Conservation (phyloP, 192 early-diverging fungal genomes). For the Linnemannia hyalina region DNA sequence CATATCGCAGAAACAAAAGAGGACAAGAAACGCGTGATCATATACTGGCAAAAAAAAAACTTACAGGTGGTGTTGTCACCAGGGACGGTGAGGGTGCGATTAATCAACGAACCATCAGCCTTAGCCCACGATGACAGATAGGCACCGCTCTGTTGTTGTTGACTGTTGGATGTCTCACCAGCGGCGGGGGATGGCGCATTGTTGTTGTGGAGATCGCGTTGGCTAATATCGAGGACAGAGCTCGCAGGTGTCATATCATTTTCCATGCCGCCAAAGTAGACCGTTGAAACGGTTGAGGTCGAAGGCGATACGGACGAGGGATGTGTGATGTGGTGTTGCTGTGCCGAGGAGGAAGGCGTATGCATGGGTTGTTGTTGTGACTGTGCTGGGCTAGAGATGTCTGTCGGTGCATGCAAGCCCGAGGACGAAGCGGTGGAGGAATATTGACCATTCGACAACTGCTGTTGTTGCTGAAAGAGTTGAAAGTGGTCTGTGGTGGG, state of each 20-base stretch:
- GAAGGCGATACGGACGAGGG: neutral
- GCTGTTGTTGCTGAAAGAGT: slow-evolving; percentile 14
- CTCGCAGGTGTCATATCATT: neutral
- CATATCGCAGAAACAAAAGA: slow-evolving; percentile 6
- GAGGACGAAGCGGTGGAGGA: neutral
- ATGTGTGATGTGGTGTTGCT: neutral
- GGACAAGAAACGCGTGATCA: neutral
- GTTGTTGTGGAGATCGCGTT: neutral
- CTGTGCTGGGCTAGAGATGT: neutral
- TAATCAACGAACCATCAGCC: slow-evolving; percentile 9
- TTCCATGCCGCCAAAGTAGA: neutral
- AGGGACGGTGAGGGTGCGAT: slow-evolving; percentile 17
- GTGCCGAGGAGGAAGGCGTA: neutral
- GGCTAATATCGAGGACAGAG: neutral
- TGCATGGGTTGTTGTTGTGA: slow-evolving; percentile 1
- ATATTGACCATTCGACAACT: neutral
- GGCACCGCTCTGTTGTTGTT: neutral
- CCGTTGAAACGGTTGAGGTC: neutral
- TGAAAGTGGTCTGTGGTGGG: neutral
- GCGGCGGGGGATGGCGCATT: neutral
- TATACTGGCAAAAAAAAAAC: neutral
- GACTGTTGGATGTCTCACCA: neutral
- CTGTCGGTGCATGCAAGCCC: slow-evolving; percentile 1
- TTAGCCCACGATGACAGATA: slow-evolving; percentile 10
- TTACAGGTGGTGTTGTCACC: slow-evolving; percentile 1